These are phyloP conservation scores for Hypoxylon perforatum DNA, from an alignment of 495 filamentous ascomycete species.

Conservation along the genomic window DNA sequence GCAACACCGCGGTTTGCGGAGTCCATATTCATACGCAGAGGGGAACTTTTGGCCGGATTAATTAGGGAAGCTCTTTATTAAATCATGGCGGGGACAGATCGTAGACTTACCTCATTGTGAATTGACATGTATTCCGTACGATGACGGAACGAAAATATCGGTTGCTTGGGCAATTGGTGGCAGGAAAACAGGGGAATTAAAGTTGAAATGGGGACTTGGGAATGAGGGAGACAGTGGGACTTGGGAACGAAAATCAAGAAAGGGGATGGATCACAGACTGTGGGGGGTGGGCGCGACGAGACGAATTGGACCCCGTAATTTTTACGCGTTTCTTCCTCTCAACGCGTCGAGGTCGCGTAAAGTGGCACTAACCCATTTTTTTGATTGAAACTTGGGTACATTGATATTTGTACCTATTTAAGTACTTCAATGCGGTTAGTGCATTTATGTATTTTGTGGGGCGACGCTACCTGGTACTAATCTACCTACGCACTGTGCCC, in stretches of 20 bases:
- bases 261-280: conserved; percentile 7
- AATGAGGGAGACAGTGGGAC: neutral
- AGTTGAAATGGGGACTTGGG: neutral
- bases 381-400: conserved; percentile 8
- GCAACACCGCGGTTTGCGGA: conserved; percentile 84
- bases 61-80: conserved; percentile 20
- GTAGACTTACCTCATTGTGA: conserved; percentile 53
- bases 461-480: too few relatives aligned
- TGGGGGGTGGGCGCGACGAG: conserved; percentile 25
- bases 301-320: conserved; percentile 15
- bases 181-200: neutral
- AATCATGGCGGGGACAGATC: neutral
- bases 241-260: conserved; percentile 3
- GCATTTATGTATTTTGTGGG: too few relatives aligned
- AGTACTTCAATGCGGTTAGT: too few relatives aligned
- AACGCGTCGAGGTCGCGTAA: conserved; percentile 50
- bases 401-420: neutral
- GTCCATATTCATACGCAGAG: conserved; percentile 82
- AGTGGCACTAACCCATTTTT: conserved; percentile 46
- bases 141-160: neutral
- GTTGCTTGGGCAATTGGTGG: neutral
- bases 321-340: conserved; percentile 6
- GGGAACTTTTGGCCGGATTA: conserved; percentile 68
- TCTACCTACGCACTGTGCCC: neutral
- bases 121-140: conserved; percentile 9